Evolutionary conservation across 805 yeast genomes (phyloP), one percentile per base, ranked within the genome.

Genomic region (Saccharomycopsis lassenensis): DNA sequence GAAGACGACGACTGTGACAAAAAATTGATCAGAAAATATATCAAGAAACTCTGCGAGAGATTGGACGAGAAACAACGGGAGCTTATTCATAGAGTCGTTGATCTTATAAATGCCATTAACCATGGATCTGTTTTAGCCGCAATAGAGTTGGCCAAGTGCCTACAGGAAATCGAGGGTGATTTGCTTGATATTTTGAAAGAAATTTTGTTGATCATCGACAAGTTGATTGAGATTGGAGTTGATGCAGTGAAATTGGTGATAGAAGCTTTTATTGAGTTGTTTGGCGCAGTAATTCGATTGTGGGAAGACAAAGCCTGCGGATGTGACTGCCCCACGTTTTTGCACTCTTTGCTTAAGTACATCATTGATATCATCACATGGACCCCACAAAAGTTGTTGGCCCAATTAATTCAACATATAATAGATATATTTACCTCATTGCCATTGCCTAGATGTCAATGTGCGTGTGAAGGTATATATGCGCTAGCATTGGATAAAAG

Each of bases 381-480:
- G 39, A 39, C 39, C 1, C 43, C 39, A 1, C 35, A 35, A 15
- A 34, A 39, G 22, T 19, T 15, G 15, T n/a, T 39, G 15, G 16
- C 19, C n/a, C 43, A 39, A 24, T 27, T 39, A 1, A 39, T 25
- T 20, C 26, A 31, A 5, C 43, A 39, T 22, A 29, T 39, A 8
- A 11, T 35, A 21, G 43, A 35, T 16, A 31, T 29, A 8, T 14
- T 39, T 15, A 20, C 26, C 11, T 28, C 30, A 4, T 14, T 34
- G 5, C 39, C 43, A n/a, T 31, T 24, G 15, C 23, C 27, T 17
- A 48, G 43, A 31, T 38, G 56, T 22, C 24, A 31, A 5, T 39
- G 43, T 24, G 43, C 43, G 7, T 35, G 43, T 29, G 40, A 35
- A 26, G 43, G 39, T 2, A 30, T 38, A 4, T 38, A 15, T 29